Conservation (phyloP, 768 basidiomycete genomes). For the Lactifluus piperatus region DNA sequence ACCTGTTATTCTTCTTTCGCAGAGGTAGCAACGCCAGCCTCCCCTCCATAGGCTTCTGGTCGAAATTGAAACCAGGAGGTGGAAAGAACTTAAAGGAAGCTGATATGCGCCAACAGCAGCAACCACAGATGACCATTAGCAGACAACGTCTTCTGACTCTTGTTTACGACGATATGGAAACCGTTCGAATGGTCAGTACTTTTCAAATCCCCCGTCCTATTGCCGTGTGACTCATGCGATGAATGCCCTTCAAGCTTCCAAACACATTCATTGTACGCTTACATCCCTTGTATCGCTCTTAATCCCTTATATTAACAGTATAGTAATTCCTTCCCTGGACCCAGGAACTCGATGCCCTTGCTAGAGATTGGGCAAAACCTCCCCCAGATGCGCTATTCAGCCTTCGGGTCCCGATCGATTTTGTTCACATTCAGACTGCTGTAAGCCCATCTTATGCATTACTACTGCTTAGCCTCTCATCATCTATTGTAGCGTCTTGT, state of each 20-base stretch:
- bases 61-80: constrained; percentile 50
- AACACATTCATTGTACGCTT: constrained; percentile 49
- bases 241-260: constrained; percentile 46
- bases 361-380: constrained; percentile 80
- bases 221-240: not conserved
- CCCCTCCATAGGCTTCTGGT: constrained; percentile 42
- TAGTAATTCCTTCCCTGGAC: not conserved
- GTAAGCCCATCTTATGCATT: constrained; percentile 35
- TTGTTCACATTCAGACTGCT: constrained; percentile 74
- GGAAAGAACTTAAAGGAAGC: constrained; percentile 41
- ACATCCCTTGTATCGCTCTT: not conserved
- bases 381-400: constrained; percentile 70
- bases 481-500: constrained; percentile 51
- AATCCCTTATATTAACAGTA: not conserved
- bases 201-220: not conserved
- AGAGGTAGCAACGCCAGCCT: constrained; percentile 63
- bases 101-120: constrained; percentile 43
- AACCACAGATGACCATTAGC: constrained; percentile 52
- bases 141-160: constrained; percentile 74
- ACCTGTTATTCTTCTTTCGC: constrained; percentile 30
- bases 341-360: constrained; percentile 74
- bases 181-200: constrained; percentile 55
- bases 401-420: constrained; percentile 80
- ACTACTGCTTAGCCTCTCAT: constrained; percentile 8
- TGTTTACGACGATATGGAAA: constrained; percentile 80